These are phyloP conservation scores for Castanea sativa DNA, from an alignment of 306 rosid genomes.

Conservation along the genomic window DNA sequence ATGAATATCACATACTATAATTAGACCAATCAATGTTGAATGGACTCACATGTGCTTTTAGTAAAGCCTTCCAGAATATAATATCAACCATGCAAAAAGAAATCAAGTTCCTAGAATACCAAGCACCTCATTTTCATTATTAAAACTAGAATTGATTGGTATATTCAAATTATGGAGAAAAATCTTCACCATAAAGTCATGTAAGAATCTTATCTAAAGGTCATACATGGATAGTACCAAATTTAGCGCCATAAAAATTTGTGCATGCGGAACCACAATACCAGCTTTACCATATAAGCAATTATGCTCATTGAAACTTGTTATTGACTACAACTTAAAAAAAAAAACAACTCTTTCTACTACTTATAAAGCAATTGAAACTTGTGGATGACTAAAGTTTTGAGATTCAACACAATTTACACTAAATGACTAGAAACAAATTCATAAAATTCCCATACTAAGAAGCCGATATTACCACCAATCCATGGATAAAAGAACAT, in stretches of 20 bases:
- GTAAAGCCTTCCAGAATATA: neutral
- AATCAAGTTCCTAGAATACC: no score
- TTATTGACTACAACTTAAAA: neutral
- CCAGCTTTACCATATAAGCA: neutral
- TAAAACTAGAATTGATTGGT: no score
- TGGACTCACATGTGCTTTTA: neutral
- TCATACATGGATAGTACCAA: neutral
- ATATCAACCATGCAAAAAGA: no score
- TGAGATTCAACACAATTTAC: neutral
- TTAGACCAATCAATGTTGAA: neutral
- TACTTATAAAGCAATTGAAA: neutral
- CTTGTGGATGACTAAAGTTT: neutral
- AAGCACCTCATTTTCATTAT: no score
- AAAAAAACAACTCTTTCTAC: neutral
- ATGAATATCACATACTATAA: neutral
- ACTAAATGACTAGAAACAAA: neutral
- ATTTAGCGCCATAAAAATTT: neutral
- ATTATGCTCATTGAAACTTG: neutral
- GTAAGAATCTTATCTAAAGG: neutral
- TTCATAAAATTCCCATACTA: neutral
- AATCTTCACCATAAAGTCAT: neutral
- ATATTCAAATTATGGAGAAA: neutral
- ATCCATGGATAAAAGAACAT: neutral
- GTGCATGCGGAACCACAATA: neutral
- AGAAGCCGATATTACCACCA: neutral